Conservation (phyloP, 495 filamentous ascomycete species). For the Aspergillus indologenus region DNA sequence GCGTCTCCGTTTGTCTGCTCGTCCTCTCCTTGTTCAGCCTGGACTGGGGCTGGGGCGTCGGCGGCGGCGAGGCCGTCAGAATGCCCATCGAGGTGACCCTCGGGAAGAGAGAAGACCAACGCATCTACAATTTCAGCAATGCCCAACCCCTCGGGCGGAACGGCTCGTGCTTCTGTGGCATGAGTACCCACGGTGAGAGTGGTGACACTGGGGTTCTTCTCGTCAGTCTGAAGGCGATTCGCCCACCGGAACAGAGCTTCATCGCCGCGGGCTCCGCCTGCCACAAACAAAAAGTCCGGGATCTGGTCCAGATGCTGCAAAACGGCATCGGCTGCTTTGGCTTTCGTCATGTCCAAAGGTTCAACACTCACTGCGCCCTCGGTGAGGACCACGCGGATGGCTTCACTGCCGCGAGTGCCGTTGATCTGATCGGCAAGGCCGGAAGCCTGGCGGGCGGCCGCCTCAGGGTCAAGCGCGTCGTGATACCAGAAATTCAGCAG, state of each 20-base stretch:
- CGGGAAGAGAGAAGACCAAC: conserved; percentile 16
- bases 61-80: not conserved
- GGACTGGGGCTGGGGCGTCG: not conserved
- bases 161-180: conserved; percentile 82
- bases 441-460: conserved; percentile 70
- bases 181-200: conserved; percentile 83
- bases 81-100: not conserved
- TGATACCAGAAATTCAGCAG: conserved; percentile 85
- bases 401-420: conserved; percentile 77
- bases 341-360: conserved; percentile 76
- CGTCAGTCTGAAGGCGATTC: conserved; percentile 59
- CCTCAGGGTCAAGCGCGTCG: conserved; percentile 68
- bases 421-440: conserved; percentile 93
- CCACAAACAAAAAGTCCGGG: conserved; percentile 79
- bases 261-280: conserved; percentile 86
- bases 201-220: conserved; percentile 61
- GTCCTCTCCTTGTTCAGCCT: not conserved
- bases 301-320: conserved; percentile 54
- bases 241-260: conserved; percentile 93
- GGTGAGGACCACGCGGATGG: conserved; percentile 80
- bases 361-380: conserved; percentile 78
- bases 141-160: conserved; percentile 80
- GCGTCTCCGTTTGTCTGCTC: conserved; percentile 1
- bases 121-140: conserved; percentile 5
- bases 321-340: conserved; percentile 67